phyloP scores from a whole-genome alignment of 805 yeast species.

The Jamesozyma jinghongensis region DNA sequence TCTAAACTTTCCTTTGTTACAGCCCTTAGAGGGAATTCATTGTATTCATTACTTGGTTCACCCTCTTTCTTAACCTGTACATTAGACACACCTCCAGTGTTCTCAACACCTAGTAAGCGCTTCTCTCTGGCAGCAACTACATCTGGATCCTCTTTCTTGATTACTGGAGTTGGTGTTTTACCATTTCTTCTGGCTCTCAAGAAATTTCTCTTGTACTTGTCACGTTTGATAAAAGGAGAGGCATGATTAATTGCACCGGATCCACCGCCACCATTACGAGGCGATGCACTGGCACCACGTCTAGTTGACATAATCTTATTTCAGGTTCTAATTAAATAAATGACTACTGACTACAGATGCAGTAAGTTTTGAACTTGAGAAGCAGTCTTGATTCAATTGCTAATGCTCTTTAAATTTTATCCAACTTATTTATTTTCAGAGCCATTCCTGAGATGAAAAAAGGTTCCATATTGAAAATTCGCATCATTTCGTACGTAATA shows the following conservation, averaged over 20 bases:
- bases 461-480: too few species aligned
- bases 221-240: constrained; percentile 32
- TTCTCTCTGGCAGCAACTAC: constrained; percentile 20
- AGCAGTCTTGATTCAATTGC: too few species aligned
- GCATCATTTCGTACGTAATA: too few species aligned
- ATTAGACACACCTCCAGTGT: constrained; percentile 4
- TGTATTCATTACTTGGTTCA: constrained; percentile 22
- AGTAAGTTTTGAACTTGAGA: neutral
- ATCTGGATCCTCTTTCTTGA: constrained; percentile 30
- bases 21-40: constrained; percentile 47
- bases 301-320: constrained; percentile 2
- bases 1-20: constrained; percentile 63
- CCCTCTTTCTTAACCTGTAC: constrained; percentile 4
- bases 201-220: constrained; percentile 29
- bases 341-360: too few species aligned
- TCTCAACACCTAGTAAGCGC: constrained; percentile 15
- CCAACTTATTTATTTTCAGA: too few species aligned
- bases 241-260: constrained; percentile 12
- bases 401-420: too few species aligned
- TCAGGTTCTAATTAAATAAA: neutral
- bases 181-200: constrained; percentile 21
- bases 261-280: constrained; percentile 6
- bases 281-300: constrained; percentile 6
- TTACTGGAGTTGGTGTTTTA: constrained; percentile 4
- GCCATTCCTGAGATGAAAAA: too few species aligned